Percentiles rank a stretch among this genome's conserved stretches.
Evolutionary conservation across 345 rosid genomes (phyloP).

Genomic region (Euphorbia pulcherrima): DNA sequence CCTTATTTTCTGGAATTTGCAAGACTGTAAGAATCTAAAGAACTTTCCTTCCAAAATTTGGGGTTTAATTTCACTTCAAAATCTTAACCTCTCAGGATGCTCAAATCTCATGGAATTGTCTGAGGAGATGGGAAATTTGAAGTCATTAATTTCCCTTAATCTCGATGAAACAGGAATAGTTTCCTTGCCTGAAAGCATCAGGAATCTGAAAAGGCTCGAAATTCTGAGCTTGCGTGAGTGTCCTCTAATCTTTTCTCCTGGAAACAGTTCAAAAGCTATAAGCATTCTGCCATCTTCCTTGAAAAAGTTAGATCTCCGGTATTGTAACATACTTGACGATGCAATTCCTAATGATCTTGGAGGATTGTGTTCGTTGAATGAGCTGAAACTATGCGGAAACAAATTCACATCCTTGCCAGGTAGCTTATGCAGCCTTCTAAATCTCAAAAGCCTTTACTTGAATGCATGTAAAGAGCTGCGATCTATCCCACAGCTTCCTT

Average conservation of each 20-base stretch:
- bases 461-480: constrained; percentile 10
- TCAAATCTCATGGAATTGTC: constrained; percentile 5
- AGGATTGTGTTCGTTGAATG: not conserved
- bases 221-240: not conserved
- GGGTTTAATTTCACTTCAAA: constrained; percentile 7
- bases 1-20: constrained; percentile 5
- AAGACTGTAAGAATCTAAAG: constrained; percentile 5
- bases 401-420: constrained; percentile 13
- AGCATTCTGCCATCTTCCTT: constrained; percentile 5
- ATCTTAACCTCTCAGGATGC: constrained; percentile 13
- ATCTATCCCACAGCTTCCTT: constrained; percentile 5
- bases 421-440: constrained; percentile 1
- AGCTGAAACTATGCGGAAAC: constrained; percentile 19
- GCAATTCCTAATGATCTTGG: constrained; percentile 7
- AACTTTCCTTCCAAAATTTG: constrained; percentile 4
- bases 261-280: not conserved
- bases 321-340: constrained; percentile 7
- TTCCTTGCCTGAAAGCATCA: not conserved
- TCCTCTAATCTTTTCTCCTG: constrained; percentile 9
- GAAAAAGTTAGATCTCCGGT: constrained; percentile 1
- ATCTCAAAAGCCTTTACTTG: not conserved
- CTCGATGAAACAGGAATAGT: not conserved
- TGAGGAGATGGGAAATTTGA: not conserved
- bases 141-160: not conserved
- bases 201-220: not conserved